Conservation (phyloP, 2,329 filamentous ascomycete species). For the Sporothrix globosa region DNA sequence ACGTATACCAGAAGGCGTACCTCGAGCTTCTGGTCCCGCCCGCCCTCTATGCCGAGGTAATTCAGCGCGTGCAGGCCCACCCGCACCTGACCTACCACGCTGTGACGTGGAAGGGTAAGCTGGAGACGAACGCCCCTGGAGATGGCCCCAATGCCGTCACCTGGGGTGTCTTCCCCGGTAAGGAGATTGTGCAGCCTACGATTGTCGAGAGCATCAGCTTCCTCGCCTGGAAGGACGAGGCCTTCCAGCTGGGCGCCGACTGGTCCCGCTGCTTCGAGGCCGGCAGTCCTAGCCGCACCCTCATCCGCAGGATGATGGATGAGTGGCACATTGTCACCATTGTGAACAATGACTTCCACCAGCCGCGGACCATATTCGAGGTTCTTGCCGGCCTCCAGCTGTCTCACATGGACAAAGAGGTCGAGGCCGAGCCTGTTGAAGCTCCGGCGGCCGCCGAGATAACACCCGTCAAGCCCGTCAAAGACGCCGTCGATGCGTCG, state of each 20-base stretch:
- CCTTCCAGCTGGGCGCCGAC: constrained; percentile 86
- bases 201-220: constrained; percentile 98
- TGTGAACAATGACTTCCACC: constrained; percentile 97
- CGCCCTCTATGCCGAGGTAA: constrained; percentile 74
- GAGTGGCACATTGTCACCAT: constrained; percentile 96
- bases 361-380: constrained; percentile 77
- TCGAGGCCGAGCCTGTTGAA: constrained; percentile 41
- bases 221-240: constrained; percentile 98
- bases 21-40: constrained; percentile 88
- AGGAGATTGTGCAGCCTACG: constrained; percentile 99
- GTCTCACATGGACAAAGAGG: constrained; percentile 60
- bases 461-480: constrained; percentile 17
- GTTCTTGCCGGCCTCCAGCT: constrained; percentile 79
- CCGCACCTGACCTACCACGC: constrained; percentile 91
- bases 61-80: constrained; percentile 75
- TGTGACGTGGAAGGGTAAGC: constrained; percentile 78
- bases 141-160: constrained; percentile 97
- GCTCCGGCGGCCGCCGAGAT: constrained; percentile 34
- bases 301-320: constrained; percentile 84
- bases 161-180: constrained; percentile 98
- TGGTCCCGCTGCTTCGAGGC: constrained; percentile 91
- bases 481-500: constrained; percentile 1
- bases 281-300: constrained; percentile 71
- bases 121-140: constrained; percentile 81
- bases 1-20: constrained; percentile 98